Conservation (phyloP, 306 rosid genomes). For the Quillaja saponaria region DNA sequence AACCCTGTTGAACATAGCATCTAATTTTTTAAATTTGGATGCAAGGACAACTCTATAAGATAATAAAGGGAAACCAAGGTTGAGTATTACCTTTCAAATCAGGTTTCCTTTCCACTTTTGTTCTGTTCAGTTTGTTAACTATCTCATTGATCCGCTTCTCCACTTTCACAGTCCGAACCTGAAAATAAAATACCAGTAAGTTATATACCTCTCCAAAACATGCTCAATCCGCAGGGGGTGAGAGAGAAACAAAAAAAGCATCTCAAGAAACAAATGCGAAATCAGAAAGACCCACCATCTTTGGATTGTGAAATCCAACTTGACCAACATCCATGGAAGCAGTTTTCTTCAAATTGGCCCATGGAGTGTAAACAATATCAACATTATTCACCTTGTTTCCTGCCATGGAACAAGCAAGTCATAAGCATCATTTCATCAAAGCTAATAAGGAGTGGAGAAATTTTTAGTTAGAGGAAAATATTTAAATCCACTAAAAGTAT, state of each 20-base stretch:
- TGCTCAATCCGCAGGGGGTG: background rate
- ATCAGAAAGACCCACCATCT: conserved; percentile 54
- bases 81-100: conserved; percentile 79
- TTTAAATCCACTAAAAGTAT: conserved; percentile 9
- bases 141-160: conserved; percentile 92
- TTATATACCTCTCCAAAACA: conserved; percentile 26
- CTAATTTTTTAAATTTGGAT: background rate
- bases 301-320: conserved; percentile 86
- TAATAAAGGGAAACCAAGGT: conserved; percentile 19
- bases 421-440: conserved; percentile 1
- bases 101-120: conserved; percentile 90
- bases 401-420: conserved; percentile 34
- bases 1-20: background rate
- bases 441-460: background rate
- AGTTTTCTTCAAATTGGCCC: conserved; percentile 96
- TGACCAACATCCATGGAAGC: conserved; percentile 98
- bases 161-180: conserved; percentile 90
- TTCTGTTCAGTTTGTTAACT: conserved; percentile 80
- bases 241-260: conserved; percentile 3
- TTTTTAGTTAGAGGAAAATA: no score
- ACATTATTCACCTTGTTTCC: conserved; percentile 93
- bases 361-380: conserved; percentile 96
- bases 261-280: conserved; percentile 8
- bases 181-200: conserved; percentile 29
- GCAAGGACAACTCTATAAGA: background rate